Evolutionary conservation across 2,329 filamentous ascomycete genomes (phyloP).

Genomic region (Talaromyces verruculosus): DNA sequence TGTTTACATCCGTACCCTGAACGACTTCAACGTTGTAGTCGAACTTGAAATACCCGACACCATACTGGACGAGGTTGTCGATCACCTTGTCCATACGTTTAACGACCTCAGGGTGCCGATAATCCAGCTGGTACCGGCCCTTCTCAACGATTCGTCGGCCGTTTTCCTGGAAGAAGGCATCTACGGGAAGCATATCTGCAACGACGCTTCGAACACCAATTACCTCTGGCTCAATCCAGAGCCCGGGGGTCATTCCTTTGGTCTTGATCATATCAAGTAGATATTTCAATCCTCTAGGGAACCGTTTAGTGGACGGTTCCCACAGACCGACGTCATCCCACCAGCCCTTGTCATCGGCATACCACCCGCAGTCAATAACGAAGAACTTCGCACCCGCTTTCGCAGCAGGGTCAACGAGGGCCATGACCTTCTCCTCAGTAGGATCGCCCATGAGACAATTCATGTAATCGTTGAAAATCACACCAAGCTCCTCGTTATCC

Average conservation of each 20-base stretch:
- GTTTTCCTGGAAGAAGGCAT: constrained; percentile 37
- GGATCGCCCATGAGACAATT: constrained; percentile 44
- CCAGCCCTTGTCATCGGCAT: constrained; percentile 39
- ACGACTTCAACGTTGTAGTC: constrained; percentile 43
- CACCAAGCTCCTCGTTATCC: constrained; percentile 32
- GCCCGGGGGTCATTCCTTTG: constrained; percentile 31
- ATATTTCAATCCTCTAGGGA: constrained; percentile 33
- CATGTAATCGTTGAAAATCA: constrained; percentile 45
- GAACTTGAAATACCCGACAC: constrained; percentile 39
- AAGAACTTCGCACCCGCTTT: constrained; percentile 37
- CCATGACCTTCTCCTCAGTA: constrained; percentile 34
- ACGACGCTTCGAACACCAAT: constrained; percentile 34
- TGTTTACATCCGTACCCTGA: constrained; percentile 33
- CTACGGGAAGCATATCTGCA: constrained; percentile 28
- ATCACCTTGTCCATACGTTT: constrained; percentile 30
- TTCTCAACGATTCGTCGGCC: constrained; percentile 35
- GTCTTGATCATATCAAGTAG: constrained; percentile 29
- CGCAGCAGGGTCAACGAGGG: constrained; percentile 32
- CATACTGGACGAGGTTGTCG: constrained; percentile 30
- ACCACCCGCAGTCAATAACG: constrained; percentile 42
- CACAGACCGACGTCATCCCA: constrained; percentile 41
- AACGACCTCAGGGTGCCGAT: constrained; percentile 30
- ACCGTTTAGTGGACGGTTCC: constrained; percentile 35
- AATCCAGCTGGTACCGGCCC: constrained; percentile 39
- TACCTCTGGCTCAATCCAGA: constrained; percentile 42